Evolutionary conservation across 2,329 filamentous ascomycete genomes (phyloP).

Genomic region (Thielaviopsis ethacetica): DNA sequence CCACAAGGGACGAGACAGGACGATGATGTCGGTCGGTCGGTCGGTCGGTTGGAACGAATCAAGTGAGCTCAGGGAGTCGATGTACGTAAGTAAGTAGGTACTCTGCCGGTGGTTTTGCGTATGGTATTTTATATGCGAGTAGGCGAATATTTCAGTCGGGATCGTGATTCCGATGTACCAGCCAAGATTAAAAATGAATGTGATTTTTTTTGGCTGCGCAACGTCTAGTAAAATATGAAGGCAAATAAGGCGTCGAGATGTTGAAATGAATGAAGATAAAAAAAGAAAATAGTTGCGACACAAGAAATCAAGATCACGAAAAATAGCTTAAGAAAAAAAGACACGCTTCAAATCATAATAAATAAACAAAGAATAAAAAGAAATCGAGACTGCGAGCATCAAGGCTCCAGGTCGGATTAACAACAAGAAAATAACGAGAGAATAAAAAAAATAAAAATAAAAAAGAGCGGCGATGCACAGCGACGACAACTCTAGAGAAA

Average conservation of each 20-base stretch:
- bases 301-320: neutral
- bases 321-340: neutral
- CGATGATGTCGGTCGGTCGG: neutral
- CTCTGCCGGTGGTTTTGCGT: neutral
- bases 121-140: neutral
- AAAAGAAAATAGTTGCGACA: neutral
- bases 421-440: neutral
- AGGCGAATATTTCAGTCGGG: neutral
- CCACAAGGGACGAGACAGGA: neutral
- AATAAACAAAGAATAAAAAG: neutral
- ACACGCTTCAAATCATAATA: neutral
- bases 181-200: neutral
- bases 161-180: neutral
- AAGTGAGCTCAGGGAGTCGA: neutral
- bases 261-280: neutral
- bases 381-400: neutral
- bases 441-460: neutral
- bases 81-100: too few species aligned
- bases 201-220: neutral
- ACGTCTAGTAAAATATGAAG: neutral
- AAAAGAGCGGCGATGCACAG: neutral
- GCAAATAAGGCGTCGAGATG: neutral
- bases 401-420: neutral
- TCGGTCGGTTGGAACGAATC: neutral
- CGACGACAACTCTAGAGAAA: neutral